These are phyloP conservation scores for Starmerella asiatica DNA, from an alignment of 805 yeast species.

Conservation along the genomic window DNA sequence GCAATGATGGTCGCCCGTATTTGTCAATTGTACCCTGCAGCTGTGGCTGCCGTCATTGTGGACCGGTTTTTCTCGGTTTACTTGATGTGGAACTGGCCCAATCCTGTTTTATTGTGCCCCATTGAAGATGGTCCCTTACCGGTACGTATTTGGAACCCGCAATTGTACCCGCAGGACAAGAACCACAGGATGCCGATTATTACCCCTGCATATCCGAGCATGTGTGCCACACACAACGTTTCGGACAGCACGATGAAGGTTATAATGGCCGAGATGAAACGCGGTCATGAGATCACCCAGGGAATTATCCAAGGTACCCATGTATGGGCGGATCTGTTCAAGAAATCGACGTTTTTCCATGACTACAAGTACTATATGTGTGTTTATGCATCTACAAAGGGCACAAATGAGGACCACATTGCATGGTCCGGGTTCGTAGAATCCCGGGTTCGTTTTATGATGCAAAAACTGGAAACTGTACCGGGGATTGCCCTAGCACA, in stretches of 20 bases:
- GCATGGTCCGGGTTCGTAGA: conserved; percentile 93
- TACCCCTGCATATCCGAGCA: conserved; percentile 95
- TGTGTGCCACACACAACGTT: conserved; percentile 98
- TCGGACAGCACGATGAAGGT: conserved; percentile 76
- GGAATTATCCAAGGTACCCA: conserved; percentile 51
- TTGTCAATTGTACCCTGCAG: conserved; percentile 92
- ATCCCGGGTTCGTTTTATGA: conserved; percentile 66
- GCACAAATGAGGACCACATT: conserved; percentile 64
- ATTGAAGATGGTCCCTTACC: conserved; percentile 96
- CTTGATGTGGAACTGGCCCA: conserved; percentile 95
- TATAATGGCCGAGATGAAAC: conserved; percentile 60
- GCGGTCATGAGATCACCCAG: conserved; percentile 61
- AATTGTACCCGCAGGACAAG: conserved; percentile 75
- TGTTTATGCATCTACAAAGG: conserved; percentile 62
- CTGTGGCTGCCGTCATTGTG: conserved; percentile 84
- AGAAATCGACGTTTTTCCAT: conserved; percentile 68
- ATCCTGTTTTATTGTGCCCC: conserved; percentile 81
- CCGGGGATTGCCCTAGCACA: conserved; percentile 74
- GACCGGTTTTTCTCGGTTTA: conserved; percentile 77
- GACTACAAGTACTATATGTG: conserved; percentile 78
- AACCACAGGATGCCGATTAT: conserved; percentile 94
- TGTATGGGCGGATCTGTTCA: conserved; percentile 63
- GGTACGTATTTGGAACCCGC: conserved; percentile 94
- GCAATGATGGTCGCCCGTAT: conserved; percentile 98
- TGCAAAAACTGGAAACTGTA: conserved; percentile 65